These are phyloP conservation scores for Ceratocystis cubensis DNA, from an alignment of 2,329 filamentous ascomycete species.

Conservation along the genomic window DNA sequence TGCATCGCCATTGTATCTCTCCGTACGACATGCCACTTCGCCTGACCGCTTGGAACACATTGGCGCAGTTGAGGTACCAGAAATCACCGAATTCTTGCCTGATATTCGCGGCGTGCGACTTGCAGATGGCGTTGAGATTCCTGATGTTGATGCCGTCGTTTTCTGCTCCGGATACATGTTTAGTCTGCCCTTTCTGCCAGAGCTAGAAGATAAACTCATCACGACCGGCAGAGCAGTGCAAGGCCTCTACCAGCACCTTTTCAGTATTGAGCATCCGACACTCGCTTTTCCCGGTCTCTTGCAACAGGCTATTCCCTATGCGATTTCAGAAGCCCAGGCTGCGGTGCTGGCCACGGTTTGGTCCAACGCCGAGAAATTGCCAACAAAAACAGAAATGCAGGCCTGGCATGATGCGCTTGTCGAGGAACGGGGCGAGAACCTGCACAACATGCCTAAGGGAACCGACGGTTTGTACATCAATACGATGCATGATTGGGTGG, in stretches of 20 bases:
- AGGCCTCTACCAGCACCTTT: constrained; percentile 66
- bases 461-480: constrained; percentile 61
- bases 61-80: constrained; percentile 39
- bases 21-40: constrained; percentile 41
- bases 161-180: constrained; percentile 90
- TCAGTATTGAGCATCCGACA: constrained; percentile 63
- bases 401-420: constrained; percentile 55
- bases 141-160: constrained; percentile 59
- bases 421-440: constrained; percentile 31
- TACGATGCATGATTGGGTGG: constrained; percentile 49
- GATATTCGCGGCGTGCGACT: constrained; percentile 52
- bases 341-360: constrained; percentile 67
- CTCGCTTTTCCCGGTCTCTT: constrained; percentile 65
- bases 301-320: constrained; percentile 80
- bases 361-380: constrained; percentile 56
- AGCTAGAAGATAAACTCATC: constrained; percentile 41
- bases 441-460: constrained; percentile 40
- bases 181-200: constrained; percentile 58
- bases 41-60: constrained; percentile 35
- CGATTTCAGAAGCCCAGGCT: constrained; percentile 64
- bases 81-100: constrained; percentile 45
- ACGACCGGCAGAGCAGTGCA: constrained; percentile 57
- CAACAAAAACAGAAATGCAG: constrained; percentile 50
- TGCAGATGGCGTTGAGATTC: constrained; percentile 50
- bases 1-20: constrained; percentile 50